Base-by-base conservation (phyloP, 2,329 filamentous ascomycete genomes). In the Daldinia sp. region DNA sequence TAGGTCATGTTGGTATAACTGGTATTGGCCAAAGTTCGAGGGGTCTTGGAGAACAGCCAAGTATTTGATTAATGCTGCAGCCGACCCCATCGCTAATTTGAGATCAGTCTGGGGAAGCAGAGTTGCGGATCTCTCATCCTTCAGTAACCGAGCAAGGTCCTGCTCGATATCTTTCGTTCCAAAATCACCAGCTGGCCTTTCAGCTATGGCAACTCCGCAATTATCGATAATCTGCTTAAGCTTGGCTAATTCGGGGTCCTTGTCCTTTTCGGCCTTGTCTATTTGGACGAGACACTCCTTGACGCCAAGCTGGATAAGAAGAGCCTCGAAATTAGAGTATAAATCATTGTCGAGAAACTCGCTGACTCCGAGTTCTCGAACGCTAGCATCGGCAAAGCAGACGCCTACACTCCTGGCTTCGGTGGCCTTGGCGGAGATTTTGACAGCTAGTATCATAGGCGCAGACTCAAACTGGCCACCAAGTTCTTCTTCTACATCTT, bases 341-440 rank as follows among this genome's bases (percentile, higher is more conserved):
- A 98, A 86, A 78, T 99, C 96, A 77, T 98, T 99, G 84, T 99
- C 96, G n/a, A 97, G 88, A 73, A 99, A 99, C 78, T 99, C 97
- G 84, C 93, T 97, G 60, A 99, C 94, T 7, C 96, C 96, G 2
- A 99, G 87, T 82, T 99, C 96, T 58, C 96, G 88, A 28, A 98
- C 95, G 73, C 93, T 98, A 0, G 97, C 96, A 83, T 99, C 96
- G 6, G 96, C 97, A 78, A 99, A 99, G 81, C 96, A 98, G 4
- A 99, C 95, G 7, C 96, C 96, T 0, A 99, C 92, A 72, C 88
- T 93, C 51, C 96, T 88, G 5, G 92, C 93, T 79, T 98, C 95
- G 0, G 88, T 88, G 1, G 93, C 93, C 78, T 92, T 97, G n/a
- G 93, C 89, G 0, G 92, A 92, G 26, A 98, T 90, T 80, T 98